Evolutionary conservation across 768 basidiomycete species (phyloP), one percentile per base, ranked within the genome.

Genomic region (Porphyrellus cyaneotinctus): DNA sequence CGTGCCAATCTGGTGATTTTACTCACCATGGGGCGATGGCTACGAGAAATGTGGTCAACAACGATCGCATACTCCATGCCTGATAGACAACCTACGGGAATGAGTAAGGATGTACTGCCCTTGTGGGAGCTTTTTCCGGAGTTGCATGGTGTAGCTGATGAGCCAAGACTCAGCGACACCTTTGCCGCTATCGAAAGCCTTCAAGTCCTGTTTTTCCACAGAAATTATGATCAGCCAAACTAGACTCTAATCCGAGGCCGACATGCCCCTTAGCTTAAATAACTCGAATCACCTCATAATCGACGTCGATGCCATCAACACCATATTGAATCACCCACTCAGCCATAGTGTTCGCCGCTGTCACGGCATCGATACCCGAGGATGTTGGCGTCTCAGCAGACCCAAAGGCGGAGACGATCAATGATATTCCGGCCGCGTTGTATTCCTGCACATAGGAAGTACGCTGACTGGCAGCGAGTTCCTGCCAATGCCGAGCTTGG

Each of bases 381-480:
- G 74, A 67, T 5, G 78, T 80, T 2, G 79, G 79, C 1, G 68
- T 65, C 49, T 69, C 63, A 3, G 65, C 65, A 11, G 78, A 72
- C 8, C 79, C 79, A 56, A 84, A 84, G 4, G 71, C 73, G 41
- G 80, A 79, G 6, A 84, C 82, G 47, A 85, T 74, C 41, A 85
- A 60, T 22, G 76, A 78, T 62, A 83, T 82, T 20, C 82, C 82
- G 9, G 81, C 80, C 0, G 75, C 72, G 20, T 70, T 71, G 59
- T 83, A 84, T 51, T 78, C 72, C 1, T 74, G 56, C 53, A 80
- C 66, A 58, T 77, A 72, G 14, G 71, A 32, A 13, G 73, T 53
- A 30, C 81, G 75, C 32, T 77, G 64, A n/a, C 57, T 56, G 6
- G 68, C 67, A 3, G 72, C 64, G 3, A 81, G 66, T 32, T 59